Evolutionary conservation across 164 flowering plant species (phyloP).

Genomic region (Vitis rupestris): DNA sequence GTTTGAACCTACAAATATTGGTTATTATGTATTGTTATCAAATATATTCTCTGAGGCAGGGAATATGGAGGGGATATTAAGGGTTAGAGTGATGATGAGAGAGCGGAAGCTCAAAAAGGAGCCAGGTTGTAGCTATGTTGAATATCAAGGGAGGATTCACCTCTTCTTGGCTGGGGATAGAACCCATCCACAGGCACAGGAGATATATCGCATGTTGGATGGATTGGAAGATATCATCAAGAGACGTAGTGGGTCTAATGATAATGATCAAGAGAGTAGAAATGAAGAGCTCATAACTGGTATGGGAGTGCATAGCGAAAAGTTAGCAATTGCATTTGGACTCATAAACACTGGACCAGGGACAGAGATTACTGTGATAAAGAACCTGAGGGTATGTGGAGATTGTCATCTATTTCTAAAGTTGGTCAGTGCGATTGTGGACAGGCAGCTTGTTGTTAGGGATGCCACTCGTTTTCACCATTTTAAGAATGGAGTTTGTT

Average conservation of each 20-base stretch:
- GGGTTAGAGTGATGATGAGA: constrained; percentile 67
- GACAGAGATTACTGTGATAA: constrained; percentile 73
- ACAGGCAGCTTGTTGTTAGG: constrained; percentile 63
- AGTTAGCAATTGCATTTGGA: constrained; percentile 75
- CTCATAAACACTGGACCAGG: constrained; percentile 52
- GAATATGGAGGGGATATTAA: constrained; percentile 52
- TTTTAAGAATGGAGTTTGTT: constrained; percentile 70
- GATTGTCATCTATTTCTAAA: constrained; percentile 80
- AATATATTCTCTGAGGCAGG: constrained; percentile 62
- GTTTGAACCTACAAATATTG: constrained; percentile 75
- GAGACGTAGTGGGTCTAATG: constrained; percentile 17
- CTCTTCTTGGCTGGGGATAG: constrained; percentile 70
- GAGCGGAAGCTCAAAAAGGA: constrained; percentile 69
- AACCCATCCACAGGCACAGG: constrained; percentile 57
- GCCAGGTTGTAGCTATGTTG: constrained; percentile 85
- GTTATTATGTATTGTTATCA: constrained; percentile 77
- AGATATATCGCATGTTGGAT: constrained; percentile 57
- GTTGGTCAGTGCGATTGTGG: constrained; percentile 60
- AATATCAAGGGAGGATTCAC: constrained; percentile 53
- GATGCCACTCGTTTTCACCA: constrained; percentile 93
- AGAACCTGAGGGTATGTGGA: constrained; percentile 75
- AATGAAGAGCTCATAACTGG: constrained; percentile 20
- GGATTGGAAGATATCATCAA: constrained; percentile 47
- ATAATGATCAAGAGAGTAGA: constrained; percentile 14
- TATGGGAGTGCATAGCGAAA: constrained; percentile 74